phyloP scores from a whole-genome alignment of 2,329 filamentous ascomycete genomes.

The Sporothrix schenckii region DNA sequence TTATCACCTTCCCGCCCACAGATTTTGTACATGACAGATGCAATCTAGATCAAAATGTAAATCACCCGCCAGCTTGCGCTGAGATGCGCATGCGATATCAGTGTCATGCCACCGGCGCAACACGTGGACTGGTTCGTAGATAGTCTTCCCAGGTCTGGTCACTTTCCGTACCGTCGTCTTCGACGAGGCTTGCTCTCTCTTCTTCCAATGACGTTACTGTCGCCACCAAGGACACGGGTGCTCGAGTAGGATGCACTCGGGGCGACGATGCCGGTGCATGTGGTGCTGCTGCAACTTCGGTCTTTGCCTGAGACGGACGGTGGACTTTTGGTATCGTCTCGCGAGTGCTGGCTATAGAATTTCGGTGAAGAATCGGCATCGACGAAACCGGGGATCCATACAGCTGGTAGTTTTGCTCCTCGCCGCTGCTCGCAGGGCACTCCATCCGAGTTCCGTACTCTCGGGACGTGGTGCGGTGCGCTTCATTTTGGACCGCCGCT shows the following conservation, averaged over 20 bases:
- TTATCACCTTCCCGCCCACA: neutral
- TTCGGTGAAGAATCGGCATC: neutral
- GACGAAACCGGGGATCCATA: neutral
- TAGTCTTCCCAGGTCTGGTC: slow-evolving; percentile 35
- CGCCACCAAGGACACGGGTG: slow-evolving; percentile 3
- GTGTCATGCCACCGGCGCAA: neutral
- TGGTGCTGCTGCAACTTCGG: neutral
- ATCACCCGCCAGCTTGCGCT: neutral
- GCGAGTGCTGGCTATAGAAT: neutral
- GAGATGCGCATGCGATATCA: too few relatives aligned
- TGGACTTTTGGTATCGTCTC: neutral
- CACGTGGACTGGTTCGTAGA: neutral
- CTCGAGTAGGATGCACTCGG: neutral
- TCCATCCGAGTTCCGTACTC: neutral
- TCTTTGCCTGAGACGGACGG: neutral
- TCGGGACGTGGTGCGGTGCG: neutral
- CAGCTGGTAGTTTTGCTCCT: slow-evolving; percentile 24
- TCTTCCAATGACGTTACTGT: slow-evolving; percentile 8
- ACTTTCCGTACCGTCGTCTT: slow-evolving; percentile 20
- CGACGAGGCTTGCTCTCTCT: neutral
- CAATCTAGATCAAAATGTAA: slow-evolving; percentile 12
- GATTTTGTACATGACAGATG: neutral
- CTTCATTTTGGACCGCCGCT: neutral
- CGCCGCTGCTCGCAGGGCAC: slow-evolving; percentile 15
- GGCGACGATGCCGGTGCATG: neutral